phyloP scores from a whole-genome alignment of 805 yeast genomes.

The Metschnikowia arizonensis region DNA sequence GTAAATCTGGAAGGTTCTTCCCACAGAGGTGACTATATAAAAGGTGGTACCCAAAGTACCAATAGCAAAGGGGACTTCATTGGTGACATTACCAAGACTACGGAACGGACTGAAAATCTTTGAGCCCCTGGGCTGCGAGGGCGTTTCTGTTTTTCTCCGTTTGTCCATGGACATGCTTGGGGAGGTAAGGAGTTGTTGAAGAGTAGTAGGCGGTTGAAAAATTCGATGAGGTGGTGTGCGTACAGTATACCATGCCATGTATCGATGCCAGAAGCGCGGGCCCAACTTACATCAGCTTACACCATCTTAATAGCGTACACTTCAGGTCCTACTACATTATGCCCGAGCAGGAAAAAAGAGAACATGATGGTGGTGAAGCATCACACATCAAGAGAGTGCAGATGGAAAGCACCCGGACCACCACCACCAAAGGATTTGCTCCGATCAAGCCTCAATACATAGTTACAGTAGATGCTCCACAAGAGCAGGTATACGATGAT shows the following conservation, averaged over 20 bases:
- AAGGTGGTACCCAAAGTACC: constrained; percentile 87
- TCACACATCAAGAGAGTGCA: constrained; percentile 21
- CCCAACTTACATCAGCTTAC: not conserved
- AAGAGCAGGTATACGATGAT: constrained; percentile 38
- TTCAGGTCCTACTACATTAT: constrained; percentile 2
- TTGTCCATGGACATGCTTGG: constrained; percentile 23
- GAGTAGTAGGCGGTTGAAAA: constrained; percentile 3
- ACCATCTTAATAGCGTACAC: not conserved
- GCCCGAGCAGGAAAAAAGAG: constrained; percentile 19
- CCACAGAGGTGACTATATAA: constrained; percentile 86
- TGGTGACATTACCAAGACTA: constrained; percentile 84
- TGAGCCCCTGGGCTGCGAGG: constrained; percentile 21
- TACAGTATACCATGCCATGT: constrained; percentile 4
- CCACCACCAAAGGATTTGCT: constrained; percentile 57
- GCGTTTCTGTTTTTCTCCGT: constrained; percentile 26
- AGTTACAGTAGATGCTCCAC: constrained; percentile 38
- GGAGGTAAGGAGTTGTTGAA: constrained; percentile 1
- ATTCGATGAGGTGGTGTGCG: constrained; percentile 15
- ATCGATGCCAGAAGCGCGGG: constrained; percentile 6
- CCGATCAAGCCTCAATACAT: constrained; percentile 70
- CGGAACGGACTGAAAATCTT: constrained; percentile 79
- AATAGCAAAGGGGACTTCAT: constrained; percentile 77
- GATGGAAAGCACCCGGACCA: constrained; percentile 6
- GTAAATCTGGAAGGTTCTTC: constrained; percentile 84
- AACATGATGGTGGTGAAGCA: constrained; percentile 15